Conservation (phyloP, 2,329 filamentous ascomycete genomes). For the Phialophora verrucosa region DNA sequence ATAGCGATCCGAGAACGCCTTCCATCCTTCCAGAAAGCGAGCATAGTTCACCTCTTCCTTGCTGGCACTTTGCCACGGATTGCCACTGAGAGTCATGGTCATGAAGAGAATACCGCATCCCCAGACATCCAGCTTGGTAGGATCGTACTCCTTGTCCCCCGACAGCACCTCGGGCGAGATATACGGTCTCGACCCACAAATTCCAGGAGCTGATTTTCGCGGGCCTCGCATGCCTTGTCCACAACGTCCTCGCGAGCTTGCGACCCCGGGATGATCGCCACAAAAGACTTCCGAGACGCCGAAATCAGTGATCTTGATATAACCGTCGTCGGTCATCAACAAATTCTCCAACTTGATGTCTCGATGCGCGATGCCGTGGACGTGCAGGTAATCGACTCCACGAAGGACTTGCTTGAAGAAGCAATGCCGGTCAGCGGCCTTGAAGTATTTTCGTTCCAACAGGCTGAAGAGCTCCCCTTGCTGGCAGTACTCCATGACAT, state of each 20-base stretch:
- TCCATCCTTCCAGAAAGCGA: conserved; percentile 70
- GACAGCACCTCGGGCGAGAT: conserved; percentile 83
- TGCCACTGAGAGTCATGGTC: conserved; percentile 73
- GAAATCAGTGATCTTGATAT: conserved; percentile 90
- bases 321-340: conserved; percentile 76
- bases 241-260: conserved; percentile 74
- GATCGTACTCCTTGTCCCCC: conserved; percentile 71
- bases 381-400: conserved; percentile 80
- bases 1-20: conserved; percentile 62
- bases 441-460: conserved; percentile 73
- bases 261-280: conserved; percentile 78
- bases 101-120: conserved; percentile 83
- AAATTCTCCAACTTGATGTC: conserved; percentile 92
- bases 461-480: conserved; percentile 80
- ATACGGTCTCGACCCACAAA: conserved; percentile 85
- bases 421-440: conserved; percentile 72
- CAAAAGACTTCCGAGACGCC: conserved; percentile 86
- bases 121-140: conserved; percentile 84
- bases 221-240: conserved; percentile 74
- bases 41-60: conserved; percentile 65
- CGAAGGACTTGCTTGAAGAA: conserved; percentile 89
- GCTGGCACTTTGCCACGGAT: conserved; percentile 75
- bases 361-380: conserved; percentile 83
- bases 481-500: conserved; percentile 91
- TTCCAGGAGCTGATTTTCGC: conserved; percentile 72